phyloP scores from a whole-genome alignment of 345 rosid genomes.

The Salix koriyanagi region DNA sequence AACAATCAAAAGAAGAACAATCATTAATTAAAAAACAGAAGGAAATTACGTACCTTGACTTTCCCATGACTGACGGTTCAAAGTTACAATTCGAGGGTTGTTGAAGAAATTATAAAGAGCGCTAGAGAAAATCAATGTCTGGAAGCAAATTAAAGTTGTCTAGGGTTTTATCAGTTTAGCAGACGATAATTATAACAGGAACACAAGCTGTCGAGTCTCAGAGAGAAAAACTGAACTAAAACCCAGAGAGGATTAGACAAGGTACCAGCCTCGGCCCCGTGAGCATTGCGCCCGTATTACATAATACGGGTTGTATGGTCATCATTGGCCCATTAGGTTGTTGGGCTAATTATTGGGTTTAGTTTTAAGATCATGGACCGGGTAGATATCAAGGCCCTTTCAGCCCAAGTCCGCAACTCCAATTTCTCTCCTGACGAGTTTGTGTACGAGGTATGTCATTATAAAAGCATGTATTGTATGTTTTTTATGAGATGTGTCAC shows the following conservation, averaged over 20 bases:
- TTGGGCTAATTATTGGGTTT: not conserved
- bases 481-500: too few species aligned
- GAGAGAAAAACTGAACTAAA: not conserved
- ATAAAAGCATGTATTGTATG: too few species aligned
- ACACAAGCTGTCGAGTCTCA: not conserved
- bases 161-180: too few species aligned
- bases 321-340: not conserved
- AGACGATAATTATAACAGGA: not conserved
- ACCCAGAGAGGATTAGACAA: too few species aligned
- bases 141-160: not conserved
- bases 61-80: conserved; percentile 3
- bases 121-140: not conserved
- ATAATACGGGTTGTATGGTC: not conserved
- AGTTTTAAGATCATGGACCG: not conserved
- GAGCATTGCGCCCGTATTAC: not conserved
- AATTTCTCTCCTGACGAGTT: too few species aligned
- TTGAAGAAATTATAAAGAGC: not conserved
- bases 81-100: not conserved
- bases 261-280: too few species aligned
- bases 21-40: not conserved
- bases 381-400: not conserved
- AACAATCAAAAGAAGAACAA: not conserved
- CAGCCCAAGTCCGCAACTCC: too few species aligned
- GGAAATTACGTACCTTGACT: conserved; percentile 3
- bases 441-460: too few species aligned